Conservation (phyloP, 2,329 filamentous ascomycete species). For the Pseudocercospora cruenta region DNA sequence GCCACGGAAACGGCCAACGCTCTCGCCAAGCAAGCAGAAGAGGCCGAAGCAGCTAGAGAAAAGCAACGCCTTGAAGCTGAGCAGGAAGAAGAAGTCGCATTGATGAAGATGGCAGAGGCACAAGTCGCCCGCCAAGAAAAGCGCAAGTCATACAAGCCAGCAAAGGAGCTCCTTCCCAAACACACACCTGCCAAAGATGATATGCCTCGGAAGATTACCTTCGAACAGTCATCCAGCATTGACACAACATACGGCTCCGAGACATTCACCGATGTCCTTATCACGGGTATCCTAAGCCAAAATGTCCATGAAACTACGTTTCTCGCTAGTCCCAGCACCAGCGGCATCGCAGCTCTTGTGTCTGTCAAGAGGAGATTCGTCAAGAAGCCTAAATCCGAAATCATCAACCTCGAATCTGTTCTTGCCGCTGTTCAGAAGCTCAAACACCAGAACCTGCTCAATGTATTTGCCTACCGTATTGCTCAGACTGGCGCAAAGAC, state of each 20-base stretch:
- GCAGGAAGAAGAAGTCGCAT: conserved; percentile 67
- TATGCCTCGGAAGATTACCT: conserved; percentile 29
- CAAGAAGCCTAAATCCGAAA: conserved; percentile 30
- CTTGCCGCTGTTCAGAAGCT: conserved; percentile 76
- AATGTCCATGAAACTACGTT: conserved; percentile 22
- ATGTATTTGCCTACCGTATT: conserved; percentile 69
- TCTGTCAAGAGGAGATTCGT: conserved; percentile 33
- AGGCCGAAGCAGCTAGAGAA: conserved; percentile 47
- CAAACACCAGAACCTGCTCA: conserved; percentile 75
- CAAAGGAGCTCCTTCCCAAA: conserved; percentile 15
- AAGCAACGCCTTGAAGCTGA: conserved; percentile 42
- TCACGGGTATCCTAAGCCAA: conserved; percentile 26
- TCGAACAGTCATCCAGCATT: conserved; percentile 35
- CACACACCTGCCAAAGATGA: conserved; percentile 5
- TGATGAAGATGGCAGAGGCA: conserved; percentile 72
- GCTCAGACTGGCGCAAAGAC: conserved; percentile 27
- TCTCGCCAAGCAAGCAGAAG: conserved; percentile 53
- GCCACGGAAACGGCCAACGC: conserved; percentile 74
- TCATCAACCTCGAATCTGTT: conserved; percentile 35
- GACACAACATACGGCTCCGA: conserved; percentile 26
- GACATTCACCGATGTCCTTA: conserved; percentile 31
- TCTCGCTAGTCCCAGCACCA: conserved; percentile 28
- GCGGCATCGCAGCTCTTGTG: conserved; percentile 28
- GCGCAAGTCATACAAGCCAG: conserved; percentile 55
- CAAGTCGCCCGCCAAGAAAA: conserved; percentile 73